Conservation (phyloP, 2,329 filamentous ascomycete genomes). For the Madurella mycetomatis region DNA sequence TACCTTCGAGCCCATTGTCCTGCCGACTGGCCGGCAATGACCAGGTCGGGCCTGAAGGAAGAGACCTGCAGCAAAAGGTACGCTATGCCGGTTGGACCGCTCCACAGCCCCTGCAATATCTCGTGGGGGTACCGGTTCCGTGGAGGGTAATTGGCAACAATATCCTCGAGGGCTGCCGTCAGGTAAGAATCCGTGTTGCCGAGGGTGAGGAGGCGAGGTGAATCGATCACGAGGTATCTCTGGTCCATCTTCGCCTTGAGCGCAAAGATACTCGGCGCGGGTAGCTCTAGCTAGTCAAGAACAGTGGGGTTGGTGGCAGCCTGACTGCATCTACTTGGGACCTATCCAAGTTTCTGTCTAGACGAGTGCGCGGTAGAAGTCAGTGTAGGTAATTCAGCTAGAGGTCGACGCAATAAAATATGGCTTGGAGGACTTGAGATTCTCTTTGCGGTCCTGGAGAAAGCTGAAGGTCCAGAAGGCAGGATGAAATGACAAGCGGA, state of each 20-base stretch:
- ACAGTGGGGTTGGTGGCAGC: neutral
- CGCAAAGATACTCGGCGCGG: neutral
- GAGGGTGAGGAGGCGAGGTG: slow-evolving; percentile 29
- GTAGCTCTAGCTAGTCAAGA: neutral
- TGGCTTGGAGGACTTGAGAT: neutral
- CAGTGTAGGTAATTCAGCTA: neutral
- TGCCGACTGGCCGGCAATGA: slow-evolving; percentile 39
- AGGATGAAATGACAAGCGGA: neutral
- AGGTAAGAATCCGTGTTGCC: slow-evolving; percentile 30
- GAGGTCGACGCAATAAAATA: neutral
- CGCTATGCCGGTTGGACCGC: slow-evolving; percentile 52
- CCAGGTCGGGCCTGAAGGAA: slow-evolving; percentile 38
- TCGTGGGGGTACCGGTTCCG: slow-evolving; percentile 32
- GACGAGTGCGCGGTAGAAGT: neutral
- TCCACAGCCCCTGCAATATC: slow-evolving; percentile 45
- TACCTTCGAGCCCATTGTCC: slow-evolving; percentile 46
- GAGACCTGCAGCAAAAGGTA: slow-evolving; percentile 52
- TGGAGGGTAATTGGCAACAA: slow-evolving; percentile 36
- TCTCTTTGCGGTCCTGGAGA: neutral
- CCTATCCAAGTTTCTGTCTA: neutral
- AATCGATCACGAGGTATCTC: slow-evolving; percentile 34
- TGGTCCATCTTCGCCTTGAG: slow-evolving; percentile 1
- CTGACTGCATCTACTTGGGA: too few species aligned
- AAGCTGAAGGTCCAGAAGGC: neutral
- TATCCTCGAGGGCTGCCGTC: slow-evolving; percentile 33